Percentiles rank a stretch among this genome's conserved stretches.
Conservation (phyloP, 2,329 filamentous ascomycete genomes). For the Claviceps maximensis region DNA sequence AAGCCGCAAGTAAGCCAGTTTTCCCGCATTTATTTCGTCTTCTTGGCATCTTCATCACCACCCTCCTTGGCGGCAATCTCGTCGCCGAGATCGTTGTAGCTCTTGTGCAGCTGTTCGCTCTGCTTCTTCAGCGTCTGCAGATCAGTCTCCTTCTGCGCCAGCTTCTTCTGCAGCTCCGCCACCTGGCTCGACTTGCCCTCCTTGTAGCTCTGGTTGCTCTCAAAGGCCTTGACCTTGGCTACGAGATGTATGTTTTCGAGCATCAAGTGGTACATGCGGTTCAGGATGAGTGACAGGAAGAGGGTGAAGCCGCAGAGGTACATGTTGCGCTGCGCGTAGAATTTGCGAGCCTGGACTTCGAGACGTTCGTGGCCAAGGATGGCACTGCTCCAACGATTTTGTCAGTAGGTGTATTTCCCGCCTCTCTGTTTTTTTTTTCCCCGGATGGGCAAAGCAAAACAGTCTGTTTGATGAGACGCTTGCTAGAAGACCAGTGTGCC, state of each 20-base stretch:
- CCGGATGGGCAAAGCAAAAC: no score
- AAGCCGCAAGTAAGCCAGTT: no score
- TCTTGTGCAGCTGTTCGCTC: conserved; percentile 64
- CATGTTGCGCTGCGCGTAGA: conserved; percentile 99
- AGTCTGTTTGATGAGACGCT: no score
- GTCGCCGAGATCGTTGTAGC: conserved; percentile 79
- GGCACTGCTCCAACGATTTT: conserved; percentile 24
- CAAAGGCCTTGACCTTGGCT: conserved; percentile 75
- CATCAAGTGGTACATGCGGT: conserved; percentile 98
- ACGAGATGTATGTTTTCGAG: conserved; percentile 83
- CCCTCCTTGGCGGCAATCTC: conserved; percentile 52
- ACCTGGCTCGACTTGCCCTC: conserved; percentile 68
- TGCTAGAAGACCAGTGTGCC: no score
- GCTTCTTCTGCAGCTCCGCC: conserved; percentile 52
- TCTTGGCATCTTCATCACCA: conserved; percentile 39
- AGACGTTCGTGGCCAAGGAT: conserved; percentile 87
- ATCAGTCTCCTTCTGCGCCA: conserved; percentile 70
- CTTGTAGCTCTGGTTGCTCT: conserved; percentile 59
- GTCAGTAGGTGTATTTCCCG: neutral
- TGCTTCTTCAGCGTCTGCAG: conserved; percentile 88
- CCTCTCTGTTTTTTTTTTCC: neutral
- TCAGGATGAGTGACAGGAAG: conserved; percentile 95
- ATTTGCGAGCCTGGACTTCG: conserved; percentile 98
- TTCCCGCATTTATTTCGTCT: conserved; percentile 25
- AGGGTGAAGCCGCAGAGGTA: conserved; percentile 99